phyloP scores from a whole-genome alignment of 1,139 yeast genomes.

The Debaryomyces psychrophilus region DNA sequence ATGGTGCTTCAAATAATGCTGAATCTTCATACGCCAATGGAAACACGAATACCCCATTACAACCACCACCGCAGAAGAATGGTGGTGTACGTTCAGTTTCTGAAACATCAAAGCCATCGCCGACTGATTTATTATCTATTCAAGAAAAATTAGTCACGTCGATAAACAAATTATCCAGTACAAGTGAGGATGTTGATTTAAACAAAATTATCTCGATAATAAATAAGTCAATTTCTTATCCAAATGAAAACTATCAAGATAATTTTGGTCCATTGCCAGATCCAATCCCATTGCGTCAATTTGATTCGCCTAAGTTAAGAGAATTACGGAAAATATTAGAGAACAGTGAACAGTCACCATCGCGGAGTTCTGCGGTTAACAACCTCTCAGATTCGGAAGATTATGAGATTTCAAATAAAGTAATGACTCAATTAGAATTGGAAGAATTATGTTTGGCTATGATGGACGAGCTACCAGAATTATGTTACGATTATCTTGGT shows the following conservation, averaged over 20 bases:
- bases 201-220: constrained; percentile 38
- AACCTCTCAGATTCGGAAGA: constrained; percentile 15
- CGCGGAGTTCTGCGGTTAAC: constrained; percentile 9
- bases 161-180: constrained; percentile 23
- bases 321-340: constrained; percentile 62
- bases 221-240: constrained; percentile 33
- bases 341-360: constrained; percentile 32
- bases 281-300: constrained; percentile 63
- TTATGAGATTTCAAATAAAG: constrained; percentile 14
- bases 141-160: constrained; percentile 27
- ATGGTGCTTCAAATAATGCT: neutral
- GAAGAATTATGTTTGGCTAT: constrained; percentile 85
- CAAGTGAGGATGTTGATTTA: constrained; percentile 27
- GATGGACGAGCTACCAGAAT: constrained; percentile 87
- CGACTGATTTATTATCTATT: constrained; percentile 32
- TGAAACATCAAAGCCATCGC: constrained; percentile 18
- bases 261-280: constrained; percentile 76
- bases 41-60: constrained; percentile 1
- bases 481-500: constrained; percentile 91
- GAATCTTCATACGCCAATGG: neutral
- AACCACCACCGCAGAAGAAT: neutral
- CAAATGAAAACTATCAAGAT: constrained; percentile 40
- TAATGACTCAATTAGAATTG: constrained; percentile 54
- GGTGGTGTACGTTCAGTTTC: constrained; percentile 7
- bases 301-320: constrained; percentile 81